Base-by-base conservation (phyloP, 495 filamentous ascomycete genomes). In the Articulospora tetracladia region DNA sequence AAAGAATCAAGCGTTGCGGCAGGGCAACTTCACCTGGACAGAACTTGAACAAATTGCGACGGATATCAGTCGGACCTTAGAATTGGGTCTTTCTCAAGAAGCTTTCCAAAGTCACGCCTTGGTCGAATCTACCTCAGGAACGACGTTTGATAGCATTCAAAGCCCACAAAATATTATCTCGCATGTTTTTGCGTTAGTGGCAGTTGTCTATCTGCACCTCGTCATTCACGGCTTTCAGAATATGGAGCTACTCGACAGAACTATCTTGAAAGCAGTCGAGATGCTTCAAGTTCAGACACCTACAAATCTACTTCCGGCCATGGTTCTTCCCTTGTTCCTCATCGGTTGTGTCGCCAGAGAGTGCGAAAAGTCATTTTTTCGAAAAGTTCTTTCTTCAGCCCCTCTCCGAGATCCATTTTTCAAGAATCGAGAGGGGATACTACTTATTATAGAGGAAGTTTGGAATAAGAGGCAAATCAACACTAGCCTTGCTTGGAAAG, bases 161-260 rank as follows among this genome's bases (percentile, higher is more conserved):
- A 23, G 23, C 13, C 10, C 27, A 27, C 13, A 17, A 17, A 24
- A 10, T 4, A 34, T 58, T 23, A 48, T 66, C 36, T 63, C 64
- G 17, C 39, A 24, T 4, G 41, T 63, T 1, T 66, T 63, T 19
- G 46, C 60, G 41, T 32, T 36, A 26, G 44, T 44, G 39, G 60
- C 57, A 44, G n/a, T 26, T 3, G 53, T 66, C 12, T 63, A 63
- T 36, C 60, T 63, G 12, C 60, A 63, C 39, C 23, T 66, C 15
- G 46, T 66, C 1, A 26, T 49, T 44, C 26, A 44, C 17, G 60
- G 58, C 23, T 63, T 54, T 30, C 53, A 60, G 28, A 32, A 58
- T 17, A 10, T 61, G 22, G 26, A 34, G 11, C 8, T 27, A 1
- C 23, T 65, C 15, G 54, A 65, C 15, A 30, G 34, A 20, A 58